phyloP scores from a whole-genome alignment of 371 early-diverging fungal genomes.

The Syncephalis fuscata region DNA sequence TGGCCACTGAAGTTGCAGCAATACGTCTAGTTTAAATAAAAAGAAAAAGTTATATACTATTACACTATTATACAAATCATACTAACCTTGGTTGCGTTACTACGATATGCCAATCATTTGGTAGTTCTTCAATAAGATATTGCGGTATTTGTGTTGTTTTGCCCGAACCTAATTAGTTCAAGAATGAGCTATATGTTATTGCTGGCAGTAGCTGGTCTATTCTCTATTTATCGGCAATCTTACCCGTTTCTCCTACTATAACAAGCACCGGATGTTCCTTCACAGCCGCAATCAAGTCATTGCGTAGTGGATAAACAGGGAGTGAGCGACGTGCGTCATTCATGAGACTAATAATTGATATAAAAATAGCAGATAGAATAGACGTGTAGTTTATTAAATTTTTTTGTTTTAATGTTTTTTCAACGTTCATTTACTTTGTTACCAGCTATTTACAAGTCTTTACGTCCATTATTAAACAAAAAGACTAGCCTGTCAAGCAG shows the following conservation, averaged over 20 bases:
- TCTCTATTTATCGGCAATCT: slow-evolving; percentile 2
- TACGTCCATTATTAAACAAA: too few relatives aligned
- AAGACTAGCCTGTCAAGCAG: too few relatives aligned
- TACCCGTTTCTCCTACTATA: slow-evolving; percentile 75
- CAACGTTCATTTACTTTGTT: too few relatives aligned
- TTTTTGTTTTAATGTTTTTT: too few relatives aligned
- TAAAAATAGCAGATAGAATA: too few relatives aligned
- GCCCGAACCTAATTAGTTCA: slow-evolving; percentile 47
- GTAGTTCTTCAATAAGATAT: slow-evolving; percentile 49
- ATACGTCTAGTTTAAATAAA: slow-evolving; percentile 37
- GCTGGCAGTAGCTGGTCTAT: background rate
- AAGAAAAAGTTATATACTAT: background rate
- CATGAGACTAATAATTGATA: too few relatives aligned
- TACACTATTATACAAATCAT: background rate
- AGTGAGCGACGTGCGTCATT: background rate
- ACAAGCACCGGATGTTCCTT: slow-evolving; percentile 39
- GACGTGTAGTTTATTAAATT: too few relatives aligned
- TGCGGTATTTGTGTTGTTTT: slow-evolving; percentile 91
- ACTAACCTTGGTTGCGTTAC: slow-evolving; percentile 58
- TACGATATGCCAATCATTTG: slow-evolving; percentile 32
- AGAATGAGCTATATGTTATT: background rate
- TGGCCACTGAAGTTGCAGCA: slow-evolving; percentile 82
- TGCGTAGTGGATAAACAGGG: slow-evolving; percentile 15
- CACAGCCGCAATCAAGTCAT: slow-evolving; percentile 48
- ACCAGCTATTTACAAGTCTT: too few relatives aligned